Conservation (phyloP, 352 stramenopile genomes). For the Phytophthora pistaciae region DNA sequence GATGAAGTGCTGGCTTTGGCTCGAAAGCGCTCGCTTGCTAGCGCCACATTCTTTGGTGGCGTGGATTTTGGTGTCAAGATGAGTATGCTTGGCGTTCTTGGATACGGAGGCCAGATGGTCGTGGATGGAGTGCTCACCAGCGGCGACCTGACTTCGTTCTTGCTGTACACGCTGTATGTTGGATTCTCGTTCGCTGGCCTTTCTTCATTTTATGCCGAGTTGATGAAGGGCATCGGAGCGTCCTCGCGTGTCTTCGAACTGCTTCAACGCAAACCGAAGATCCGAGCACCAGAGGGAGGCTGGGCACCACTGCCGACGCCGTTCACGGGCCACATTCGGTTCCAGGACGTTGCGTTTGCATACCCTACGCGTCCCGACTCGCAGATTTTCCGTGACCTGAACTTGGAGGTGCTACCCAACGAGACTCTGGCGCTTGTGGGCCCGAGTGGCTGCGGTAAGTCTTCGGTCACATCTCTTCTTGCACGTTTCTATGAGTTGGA, state of each 20-base stretch:
- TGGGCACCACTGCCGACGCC: slow-evolving; percentile 40
- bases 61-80: slow-evolving; percentile 90
- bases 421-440: slow-evolving; percentile 84
- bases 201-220: slow-evolving; percentile 93
- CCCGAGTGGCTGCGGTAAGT: slow-evolving; percentile 76
- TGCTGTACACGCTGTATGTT: slow-evolving; percentile 95
- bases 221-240: slow-evolving; percentile 92
- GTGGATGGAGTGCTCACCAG: slow-evolving; percentile 83
- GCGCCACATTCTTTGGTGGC: slow-evolving; percentile 84
- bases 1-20: slow-evolving; percentile 70
- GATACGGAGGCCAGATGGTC: slow-evolving; percentile 94
- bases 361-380: slow-evolving; percentile 74
- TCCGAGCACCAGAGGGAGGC: slow-evolving; percentile 47
- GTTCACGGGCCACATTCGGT: slow-evolving; percentile 68
- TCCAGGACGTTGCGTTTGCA: slow-evolving; percentile 86
- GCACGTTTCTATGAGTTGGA: slow-evolving; percentile 83
- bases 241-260: slow-evolving; percentile 93
- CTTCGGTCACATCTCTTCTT: slow-evolving; percentile 73
- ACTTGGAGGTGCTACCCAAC: slow-evolving; percentile 65
- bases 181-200: slow-evolving; percentile 90
- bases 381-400: slow-evolving; percentile 58
- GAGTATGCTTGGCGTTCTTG: slow-evolving; percentile 90
- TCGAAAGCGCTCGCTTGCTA: slow-evolving; percentile 79
- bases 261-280: slow-evolving; percentile 81
- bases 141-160: slow-evolving; percentile 94